Base-by-base conservation (phyloP, 2,329 filamentous ascomycete species). In the Aspergillus glaucus region DNA sequence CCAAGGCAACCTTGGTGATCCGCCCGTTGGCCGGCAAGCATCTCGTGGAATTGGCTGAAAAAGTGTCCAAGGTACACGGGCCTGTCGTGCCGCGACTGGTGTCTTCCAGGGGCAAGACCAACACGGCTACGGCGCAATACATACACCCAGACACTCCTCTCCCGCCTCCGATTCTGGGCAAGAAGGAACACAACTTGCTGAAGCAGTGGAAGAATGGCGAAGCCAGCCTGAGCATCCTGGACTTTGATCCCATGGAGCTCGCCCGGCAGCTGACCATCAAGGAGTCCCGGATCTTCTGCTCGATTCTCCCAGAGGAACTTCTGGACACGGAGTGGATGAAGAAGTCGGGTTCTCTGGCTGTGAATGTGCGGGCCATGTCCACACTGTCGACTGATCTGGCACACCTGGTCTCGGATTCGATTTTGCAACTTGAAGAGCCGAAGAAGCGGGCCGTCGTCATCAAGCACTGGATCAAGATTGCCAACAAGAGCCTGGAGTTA, bases 391-490 rank as follows among this genome's bases (percentile, higher is more conserved):
- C 90, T 0, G 91, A 96, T 55, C 75, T 98, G 15, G 90, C 92
- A 4, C 93, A 96, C 62, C 75, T 97, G 36, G 93, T 98, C 9
- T 87, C 89, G 0, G 92, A 97, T 64, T 94, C 88, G 0, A 95
- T 98, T 59, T 79, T 98, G 12, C 83, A 88, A 48, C 80, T 89
- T 49, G 80, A 87, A n/a, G 93, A 97, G 65, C 84, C 86, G 22
- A 97, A 97, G 79, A 95, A 92, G 74, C 83, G 93, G 22, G 92
- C 93, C 1, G 74, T 80, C 1, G 82, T 90, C 46, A 93, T 98
- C 73, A 97, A 98, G 74, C 91, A 97, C 60, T 98, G 93, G 93
- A 88, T 96, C 66, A 98, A 97, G 76, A 84, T 97, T 58, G 89
- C 88, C 1, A 80, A 86, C 59, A 88, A 87, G 60, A 95, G 89